Conservation (phyloP, 257 asterid species). For the Plectranthus barbatus region DNA sequence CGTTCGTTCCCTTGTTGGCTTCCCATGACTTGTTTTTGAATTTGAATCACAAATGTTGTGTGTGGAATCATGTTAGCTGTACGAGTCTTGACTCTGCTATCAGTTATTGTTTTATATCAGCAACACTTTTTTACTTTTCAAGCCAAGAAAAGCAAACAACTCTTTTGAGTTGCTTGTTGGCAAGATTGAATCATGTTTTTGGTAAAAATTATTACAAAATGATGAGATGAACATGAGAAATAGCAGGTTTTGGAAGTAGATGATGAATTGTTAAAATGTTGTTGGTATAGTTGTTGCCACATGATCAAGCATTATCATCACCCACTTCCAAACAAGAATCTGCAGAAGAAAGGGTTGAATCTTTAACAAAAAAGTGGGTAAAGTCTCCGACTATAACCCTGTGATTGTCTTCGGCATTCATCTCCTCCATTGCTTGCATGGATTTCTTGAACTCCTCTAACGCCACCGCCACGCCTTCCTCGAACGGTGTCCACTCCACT, state of each 20-base stretch:
- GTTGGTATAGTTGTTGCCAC: too few species aligned
- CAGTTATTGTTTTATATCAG: too few species aligned
- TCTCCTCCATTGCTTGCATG: slow-evolving; percentile 85
- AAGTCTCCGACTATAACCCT: slow-evolving; percentile 71
- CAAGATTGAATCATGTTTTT: too few species aligned
- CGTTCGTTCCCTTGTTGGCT: background rate
- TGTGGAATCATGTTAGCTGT: background rate
- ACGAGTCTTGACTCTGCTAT: too few species aligned
- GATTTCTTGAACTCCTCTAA: slow-evolving; percentile 87
- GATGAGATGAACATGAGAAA: too few species aligned
- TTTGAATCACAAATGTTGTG: background rate
- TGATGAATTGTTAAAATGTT: too few species aligned
- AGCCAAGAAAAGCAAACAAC: too few species aligned
- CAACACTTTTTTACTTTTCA: too few species aligned
- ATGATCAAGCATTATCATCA: too few species aligned
- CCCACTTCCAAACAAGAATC: slow-evolving; percentile 7
- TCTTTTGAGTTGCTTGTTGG: too few species aligned
- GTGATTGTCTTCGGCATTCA: slow-evolving; percentile 60
- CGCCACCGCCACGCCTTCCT: slow-evolving; percentile 61
- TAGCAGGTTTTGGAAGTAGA: too few species aligned
- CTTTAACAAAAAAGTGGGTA: slow-evolving; percentile 51
- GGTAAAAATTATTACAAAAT: too few species aligned
- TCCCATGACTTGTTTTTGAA: background rate
- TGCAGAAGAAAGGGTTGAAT: slow-evolving; percentile 6
- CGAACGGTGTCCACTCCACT: slow-evolving; percentile 19